Evolutionary conservation across 257 asterid species (phyloP), one percentile per base, ranked within the genome.

Genomic region (Craterostigma plantagineum): DNA sequence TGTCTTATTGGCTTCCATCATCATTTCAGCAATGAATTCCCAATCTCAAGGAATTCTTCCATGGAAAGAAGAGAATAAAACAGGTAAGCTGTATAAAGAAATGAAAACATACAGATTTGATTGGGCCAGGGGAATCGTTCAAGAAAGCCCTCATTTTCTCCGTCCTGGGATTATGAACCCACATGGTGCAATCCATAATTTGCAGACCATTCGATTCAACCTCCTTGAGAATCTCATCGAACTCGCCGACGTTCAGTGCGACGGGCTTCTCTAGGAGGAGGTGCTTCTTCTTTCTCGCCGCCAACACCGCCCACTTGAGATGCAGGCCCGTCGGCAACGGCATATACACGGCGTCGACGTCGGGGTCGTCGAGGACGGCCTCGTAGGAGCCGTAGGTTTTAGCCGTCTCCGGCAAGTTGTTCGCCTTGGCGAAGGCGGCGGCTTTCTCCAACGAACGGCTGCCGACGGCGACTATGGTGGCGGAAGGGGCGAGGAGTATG

Each of bases 171-270:
- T 83, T 54, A 59, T 83, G 95, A 79, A 83, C 69, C 82, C 80
- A 83, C 95, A 83, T 79, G 52, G 95, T 83, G 16, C 56, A 68
- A 53, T 83, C 95, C 80, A 83, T 83, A 50, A 70, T 59, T 66
- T 79, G 95, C 62, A 83, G 77, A 35, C 81, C 86, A 56, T 60
- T 71, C 46, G 86, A 56, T 55, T 76, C 86, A 18, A 79, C 71
- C n/a, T 82, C 95, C 40, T 57, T 78, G 1, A 79, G 54, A 18
- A 82, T 82, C 34, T 34, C 57, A 49, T 81, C 94, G 8, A 81
- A 35, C 53, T 81, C 87, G 6, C 33, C 48, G 4, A 56, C 73
- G 33, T 74, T 74, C 34, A 77, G 49, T 4, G 83, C 91, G 0
- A 66, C 75, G 38, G 75, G 79, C 66, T 70, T 70, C 57, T 70